phyloP scores from a whole-genome alignment of 108 stramenopile genomes.

The Licmophora abbreviata region DNA sequence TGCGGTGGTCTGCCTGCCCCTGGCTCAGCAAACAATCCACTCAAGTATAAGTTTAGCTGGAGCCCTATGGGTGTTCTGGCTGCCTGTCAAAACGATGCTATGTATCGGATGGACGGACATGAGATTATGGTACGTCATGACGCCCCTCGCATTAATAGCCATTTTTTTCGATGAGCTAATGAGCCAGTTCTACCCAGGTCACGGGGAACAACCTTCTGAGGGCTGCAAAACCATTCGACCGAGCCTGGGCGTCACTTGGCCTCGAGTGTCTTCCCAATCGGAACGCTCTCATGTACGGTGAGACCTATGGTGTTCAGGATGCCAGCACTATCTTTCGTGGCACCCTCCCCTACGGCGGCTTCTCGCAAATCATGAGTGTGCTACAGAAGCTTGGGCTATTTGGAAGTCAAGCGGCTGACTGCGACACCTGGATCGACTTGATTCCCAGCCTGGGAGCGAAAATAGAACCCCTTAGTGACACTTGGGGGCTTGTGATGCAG shows the following conservation, averaged over 20 bases:
- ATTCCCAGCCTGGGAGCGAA: conserved; percentile 11
- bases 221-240: conserved; percentile 32
- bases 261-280: conserved; percentile 82
- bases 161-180: neutral
- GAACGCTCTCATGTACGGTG: conserved; percentile 57
- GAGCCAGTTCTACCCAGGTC: conserved; percentile 5
- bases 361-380: conserved; percentile 44
- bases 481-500: conserved; percentile 30
- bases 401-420: conserved; percentile 9
- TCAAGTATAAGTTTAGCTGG: conserved; percentile 89
- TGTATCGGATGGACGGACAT: conserved; percentile 31
- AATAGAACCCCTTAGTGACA: conserved; percentile 12
- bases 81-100: conserved; percentile 63
- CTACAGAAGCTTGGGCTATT: conserved; percentile 55
- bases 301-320: conserved; percentile 61
- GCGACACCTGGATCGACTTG: conserved; percentile 28
- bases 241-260: conserved; percentile 47
- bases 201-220: conserved; percentile 39
- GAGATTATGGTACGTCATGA: neutral
- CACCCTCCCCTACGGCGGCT: conserved; percentile 79
- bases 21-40: conserved; percentile 74
- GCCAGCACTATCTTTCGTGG: conserved; percentile 66
- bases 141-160: neutral
- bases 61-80: conserved; percentile 75
- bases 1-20: conserved; percentile 81